These are phyloP conservation scores for Rostrohypoxylon terebratum DNA, from an alignment of 495 filamentous ascomycete genomes.

Conservation along the genomic window DNA sequence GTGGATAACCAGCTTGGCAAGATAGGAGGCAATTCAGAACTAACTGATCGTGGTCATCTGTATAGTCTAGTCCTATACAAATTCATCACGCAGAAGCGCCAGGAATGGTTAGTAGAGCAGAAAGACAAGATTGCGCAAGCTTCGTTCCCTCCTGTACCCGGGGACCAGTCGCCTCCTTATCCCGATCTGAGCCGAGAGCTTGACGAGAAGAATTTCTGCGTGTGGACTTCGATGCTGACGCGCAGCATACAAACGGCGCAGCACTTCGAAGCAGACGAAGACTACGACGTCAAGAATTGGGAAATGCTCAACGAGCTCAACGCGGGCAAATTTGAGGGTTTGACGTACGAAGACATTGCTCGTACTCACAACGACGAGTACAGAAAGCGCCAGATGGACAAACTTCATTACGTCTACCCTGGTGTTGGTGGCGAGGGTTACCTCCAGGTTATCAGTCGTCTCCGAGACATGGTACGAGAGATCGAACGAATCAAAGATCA, in stretches of 20 bases:
- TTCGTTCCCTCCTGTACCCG: slow-evolving; percentile 83
- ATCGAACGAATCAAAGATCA: slow-evolving; percentile 97
- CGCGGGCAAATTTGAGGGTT: slow-evolving; percentile 89
- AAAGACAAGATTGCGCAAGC: slow-evolving; percentile 74
- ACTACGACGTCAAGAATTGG: slow-evolving; percentile 97
- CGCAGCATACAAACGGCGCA: slow-evolving; percentile 85
- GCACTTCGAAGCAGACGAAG: slow-evolving; percentile 90
- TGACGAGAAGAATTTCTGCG: slow-evolving; percentile 89
- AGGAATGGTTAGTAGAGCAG: slow-evolving; percentile 81
- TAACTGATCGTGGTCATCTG: slow-evolving; percentile 77
- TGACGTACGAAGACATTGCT: slow-evolving; percentile 93
- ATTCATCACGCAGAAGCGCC: slow-evolving; percentile 80
- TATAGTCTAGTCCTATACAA: slow-evolving; percentile 79
- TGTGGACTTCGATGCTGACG: slow-evolving; percentile 97
- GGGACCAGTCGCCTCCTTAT: slow-evolving; percentile 94
- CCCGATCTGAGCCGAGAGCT: slow-evolving; percentile 77
- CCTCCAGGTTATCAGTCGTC: slow-evolving; percentile 93
- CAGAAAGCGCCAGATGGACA: slow-evolving; percentile 76
- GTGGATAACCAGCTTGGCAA: slow-evolving; percentile 81
- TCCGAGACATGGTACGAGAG: slow-evolving; percentile 95
- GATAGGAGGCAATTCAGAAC: slow-evolving; percentile 85
- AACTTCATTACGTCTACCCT: slow-evolving; percentile 93
- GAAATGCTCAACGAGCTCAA: slow-evolving; percentile 98
- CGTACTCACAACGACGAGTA: slow-evolving; percentile 80
- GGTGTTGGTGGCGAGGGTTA: slow-evolving; percentile 96